Conservation (phyloP, 306 rosid genomes). For the Hippophae rhamnoides region DNA sequence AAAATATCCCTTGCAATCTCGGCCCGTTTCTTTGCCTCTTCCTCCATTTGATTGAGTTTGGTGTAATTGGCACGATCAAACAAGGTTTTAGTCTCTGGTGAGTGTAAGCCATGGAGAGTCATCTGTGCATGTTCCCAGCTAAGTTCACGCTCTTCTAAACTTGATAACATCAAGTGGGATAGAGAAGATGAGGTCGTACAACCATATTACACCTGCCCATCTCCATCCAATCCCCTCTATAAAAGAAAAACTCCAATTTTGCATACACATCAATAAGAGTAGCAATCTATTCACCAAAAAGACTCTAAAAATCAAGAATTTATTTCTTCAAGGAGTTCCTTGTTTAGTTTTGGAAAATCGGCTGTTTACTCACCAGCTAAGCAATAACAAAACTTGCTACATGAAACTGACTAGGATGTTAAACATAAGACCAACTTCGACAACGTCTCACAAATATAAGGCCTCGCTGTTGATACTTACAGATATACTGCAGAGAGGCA, state of each 20-base stretch:
- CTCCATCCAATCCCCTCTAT: conserved; percentile 84
- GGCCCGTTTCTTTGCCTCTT: conserved; percentile 73
- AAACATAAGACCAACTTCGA: conserved; percentile 62
- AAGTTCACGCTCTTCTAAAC: conserved; percentile 73
- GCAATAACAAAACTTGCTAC: conserved; percentile 53
- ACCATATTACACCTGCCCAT: conserved; percentile 85
- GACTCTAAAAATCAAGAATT: background rate
- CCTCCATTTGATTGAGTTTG: conserved; percentile 72
- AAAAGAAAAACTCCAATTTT: conserved; percentile 62
- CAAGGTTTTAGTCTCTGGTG: conserved; percentile 58
- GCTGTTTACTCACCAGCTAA: conserved; percentile 53
- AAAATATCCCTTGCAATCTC: conserved; percentile 64
- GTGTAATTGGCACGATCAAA: conserved; percentile 35
- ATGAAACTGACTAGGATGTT: conserved; percentile 63
- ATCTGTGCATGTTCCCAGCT: conserved; percentile 76
- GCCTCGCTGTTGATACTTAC: conserved; percentile 79
- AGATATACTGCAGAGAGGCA: conserved; percentile 58
- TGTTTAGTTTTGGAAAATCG: background rate
- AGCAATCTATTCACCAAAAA: conserved; percentile 43
- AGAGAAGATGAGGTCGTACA: conserved; percentile 60
- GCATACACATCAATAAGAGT: conserved; percentile 72
- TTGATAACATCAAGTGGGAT: conserved; percentile 71
- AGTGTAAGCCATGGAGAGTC: conserved; percentile 79
- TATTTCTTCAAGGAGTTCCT: too few relatives aligned
- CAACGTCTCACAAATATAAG: conserved; percentile 69